Conservation (phyloP, 192 early-diverging fungal species). For the Podila clonocystis region DNA sequence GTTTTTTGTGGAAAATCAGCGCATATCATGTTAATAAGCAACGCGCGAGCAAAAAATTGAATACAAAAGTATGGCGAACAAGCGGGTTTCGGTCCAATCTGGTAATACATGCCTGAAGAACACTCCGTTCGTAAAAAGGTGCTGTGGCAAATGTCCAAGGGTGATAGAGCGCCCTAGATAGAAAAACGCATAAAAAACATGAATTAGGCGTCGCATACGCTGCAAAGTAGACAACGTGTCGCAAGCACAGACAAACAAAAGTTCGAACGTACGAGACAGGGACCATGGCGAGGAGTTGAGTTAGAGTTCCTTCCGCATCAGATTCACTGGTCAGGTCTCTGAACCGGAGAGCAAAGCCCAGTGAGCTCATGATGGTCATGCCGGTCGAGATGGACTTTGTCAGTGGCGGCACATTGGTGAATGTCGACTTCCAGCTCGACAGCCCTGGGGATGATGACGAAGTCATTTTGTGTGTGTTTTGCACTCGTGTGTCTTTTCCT, state of each 20-base stretch:
- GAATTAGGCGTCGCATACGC: not conserved
- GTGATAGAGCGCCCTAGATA: constrained; percentile 28
- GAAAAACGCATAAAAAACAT: not conserved
- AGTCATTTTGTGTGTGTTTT: not conserved
- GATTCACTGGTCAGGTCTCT: constrained; percentile 15
- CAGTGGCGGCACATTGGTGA: constrained; percentile 57
- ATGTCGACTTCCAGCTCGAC: constrained; percentile 26
- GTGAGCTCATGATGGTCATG: constrained; percentile 38
- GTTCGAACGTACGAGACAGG: constrained; percentile 26
- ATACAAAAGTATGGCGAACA: too few relatives aligned
- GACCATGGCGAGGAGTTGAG: constrained; percentile 23
- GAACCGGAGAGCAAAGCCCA: constrained; percentile 22
- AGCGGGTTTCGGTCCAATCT: too few relatives aligned
- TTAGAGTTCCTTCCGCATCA: constrained; percentile 12
- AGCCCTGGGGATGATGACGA: constrained; percentile 13
- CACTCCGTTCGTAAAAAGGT: constrained; percentile 36
- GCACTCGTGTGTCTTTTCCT: too few relatives aligned
- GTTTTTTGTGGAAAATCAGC: not conserved
- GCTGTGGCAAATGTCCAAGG: constrained; percentile 50
- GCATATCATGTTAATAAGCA: not conserved
- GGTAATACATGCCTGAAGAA: constrained; percentile 21
- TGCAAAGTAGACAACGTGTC: not conserved
- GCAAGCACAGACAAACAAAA: not conserved
- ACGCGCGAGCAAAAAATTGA: too few relatives aligned
- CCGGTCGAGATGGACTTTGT: constrained; percentile 55